Base-by-base conservation (phyloP, 2,329 filamentous ascomycete species). In the Phialocephala subalpina region DNA sequence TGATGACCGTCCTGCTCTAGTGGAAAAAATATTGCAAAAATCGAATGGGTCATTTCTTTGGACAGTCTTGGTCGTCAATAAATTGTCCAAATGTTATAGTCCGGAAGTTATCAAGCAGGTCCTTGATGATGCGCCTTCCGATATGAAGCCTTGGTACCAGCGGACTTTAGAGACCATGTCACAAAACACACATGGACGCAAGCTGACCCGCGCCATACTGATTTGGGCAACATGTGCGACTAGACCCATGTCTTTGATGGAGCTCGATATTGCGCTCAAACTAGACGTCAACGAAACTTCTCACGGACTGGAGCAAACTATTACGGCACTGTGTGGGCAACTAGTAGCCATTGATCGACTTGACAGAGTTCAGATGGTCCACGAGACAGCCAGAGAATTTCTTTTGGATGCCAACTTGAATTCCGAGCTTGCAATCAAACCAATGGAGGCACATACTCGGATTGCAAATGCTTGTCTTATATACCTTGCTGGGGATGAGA, bases 101-200 rank as follows among this genome's bases (percentile, higher is more conserved):
- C 53, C 69, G 2, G 69, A 75, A 33, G 73, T 71, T 6, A 74
- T 77, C 20, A 25, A 73, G n/a, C 25, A 72, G 18, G 70, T 77
- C 22, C 72, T 80, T 12, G 56, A 63, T 16, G 59, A 62, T 35
- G 45, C 62, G n/a, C 64, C 64, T 20, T n/a, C 29, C 60, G 76
- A 75, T 18, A 80, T 81, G 78, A 71, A 75, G 14, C 65, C 69
- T 9, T 68, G 80, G 6, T 82, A 80, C 68, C 18, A 40, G 1
- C 29, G 58, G 14, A 69, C 59, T 8, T 47, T 70, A 7, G 55
- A 53, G 2, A 22, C 6, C 3, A 69, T 72, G 60, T 64, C 64
- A 33, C 16, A 64, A 27, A 22, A 62, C 70, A 45, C 40, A 12
- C 64, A 55, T n/a, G 74, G 73, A 14, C 71, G 73, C 20, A 72